Evolutionary conservation across 1,284 basidiomycete genomes (phyloP), one percentile per base, ranked within the genome.

Genomic region (Cutaneotrichosporon sp.): DNA sequence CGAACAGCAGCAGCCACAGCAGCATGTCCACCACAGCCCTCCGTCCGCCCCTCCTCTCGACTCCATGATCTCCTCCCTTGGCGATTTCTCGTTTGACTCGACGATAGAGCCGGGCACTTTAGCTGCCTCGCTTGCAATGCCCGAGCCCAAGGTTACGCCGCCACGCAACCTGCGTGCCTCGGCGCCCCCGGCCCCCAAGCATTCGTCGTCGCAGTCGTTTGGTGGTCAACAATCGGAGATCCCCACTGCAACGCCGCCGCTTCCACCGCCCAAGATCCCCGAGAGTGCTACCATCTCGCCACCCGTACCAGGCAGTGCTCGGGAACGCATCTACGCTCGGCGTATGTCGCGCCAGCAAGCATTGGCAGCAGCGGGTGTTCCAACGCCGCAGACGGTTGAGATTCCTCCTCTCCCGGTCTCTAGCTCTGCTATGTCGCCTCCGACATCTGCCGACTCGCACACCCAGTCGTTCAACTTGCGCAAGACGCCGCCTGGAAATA

Each of bases 41-140:
- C 13, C 45, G 8, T 24, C 22, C 22, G 24, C 45, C 9, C 24
- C 27, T 31, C 47, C 47, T 3, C 61, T 69, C 16, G 61, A 69
- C 8, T 67, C 65, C 16, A 60, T 75, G 6, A 53, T 53, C 20
- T 68, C 66, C 5, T 65, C 69, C 3, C 56, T 76, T 10, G 69
- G 64, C 11, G 72, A 77, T 53, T 75, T 76, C 57, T 61, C 68
- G 18, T 79, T 79, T 54, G 74, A 76, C 54, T 67, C 74, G 5
- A 58, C 60, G 33, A 73, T 79, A 63, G 73, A 74, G 27, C 62
- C 70, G 13, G 70, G 69, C 0, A 16, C 43, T 5, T 59, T 78
- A 1, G 73, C 73, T 18, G 71, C 72, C 18, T 69, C 72, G 1
- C 62, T 77, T 9, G 59, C 69, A 10, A 71, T 75, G 56, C 62